Evolutionary conservation across 768 basidiomycete species (phyloP), one percentile per base, ranked within the genome.

Genomic region (Saitozyma podzolica): DNA sequence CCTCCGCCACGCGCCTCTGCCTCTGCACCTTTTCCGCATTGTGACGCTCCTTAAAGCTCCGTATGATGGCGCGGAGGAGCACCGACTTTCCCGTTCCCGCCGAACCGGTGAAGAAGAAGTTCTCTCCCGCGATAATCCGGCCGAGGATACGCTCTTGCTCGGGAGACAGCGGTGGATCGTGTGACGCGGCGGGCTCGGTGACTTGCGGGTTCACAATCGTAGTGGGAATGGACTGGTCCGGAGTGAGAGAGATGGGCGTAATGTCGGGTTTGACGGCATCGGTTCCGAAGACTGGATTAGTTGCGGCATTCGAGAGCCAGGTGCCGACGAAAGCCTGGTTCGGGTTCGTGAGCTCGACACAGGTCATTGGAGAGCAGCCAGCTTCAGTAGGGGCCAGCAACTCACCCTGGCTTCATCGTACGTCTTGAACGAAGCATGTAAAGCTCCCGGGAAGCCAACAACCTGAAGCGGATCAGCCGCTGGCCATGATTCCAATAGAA

Each of bases 21-120:
- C 39, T 53, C 56, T 20, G 9, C 40, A 13, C 14, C 41, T 16
- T 42, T 9, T 14, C 8, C 54, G 8, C 9, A 65, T 17, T 56
- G 14, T 63, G 58, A 40, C 54, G 42, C 42, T 61, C 59, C 39
- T 58, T 65, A 61, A 99, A 82, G 0, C 83, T 80, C 70, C 84
- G 84, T 74, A 97, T 95, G 53, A 97, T 95, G 75, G 93, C 91
- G 20, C 93, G 85, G 13, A 98, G 83, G 4, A 98, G 84, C 19
- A 98, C 92, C 1, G 94, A 96, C 80, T 98, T 98, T 48, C 95
- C 95, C 6, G 95, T 96, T 57, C 95, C 95, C 61, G 95, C 95
- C 81, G 92, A 93, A 19, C 95, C 96, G 1, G 95, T 98, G 78
- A 97, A 99, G 73, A 99, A 99, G 40, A 95, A 73, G 71, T 86